Base-by-base conservation (phyloP, 163 green algal species). In the Scenedesmus sp. region DNA sequence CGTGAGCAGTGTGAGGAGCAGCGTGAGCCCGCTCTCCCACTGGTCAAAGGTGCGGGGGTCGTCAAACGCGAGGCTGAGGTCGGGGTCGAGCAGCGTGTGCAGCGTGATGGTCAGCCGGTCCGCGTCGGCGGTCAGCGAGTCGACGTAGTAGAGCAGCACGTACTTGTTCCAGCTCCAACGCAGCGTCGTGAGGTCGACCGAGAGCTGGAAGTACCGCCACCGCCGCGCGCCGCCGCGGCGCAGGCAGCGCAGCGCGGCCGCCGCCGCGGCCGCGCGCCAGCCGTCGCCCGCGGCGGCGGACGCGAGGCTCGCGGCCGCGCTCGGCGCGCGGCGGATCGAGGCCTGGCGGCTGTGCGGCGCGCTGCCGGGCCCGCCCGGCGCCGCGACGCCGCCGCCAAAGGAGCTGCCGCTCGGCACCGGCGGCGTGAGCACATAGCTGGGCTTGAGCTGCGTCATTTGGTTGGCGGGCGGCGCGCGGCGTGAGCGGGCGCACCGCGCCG, bases 161-260 rank as follows among this genome's bases (percentile, higher is more conserved):
- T 90, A 93, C 42, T 87, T 88, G 75, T 90, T 82, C 89, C 89
- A 94, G 26, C 77, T 70, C 89, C 89, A 94, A 14, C 89, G 75
- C 60, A 94, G 81, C 0, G 76, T 90, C 7, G 83, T 88, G 26
- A 83, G 78, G 60, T 94, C 89, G 2, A 75, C 33, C 7, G 78
- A 89, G 13, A 94, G 77, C 84, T 93, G 89, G 63, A 94, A 92
- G 76, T 87, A 93, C 57, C 89, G 75, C 63, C 58, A 65, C 26
- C 31, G 70, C 11, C 45, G 13, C 24, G 26, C 60, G 56, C 26
- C 60, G 54, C 39, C 22, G 13, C 26, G 45, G n/a, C n/a, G n/a
- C n/a, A n/a, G n/a, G n/a, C n/a, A n/a, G n/a, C n/a, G n/a, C n/a
- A n/a, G n/a, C n/a, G n/a, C n/a, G n/a, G n/a, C n/a, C n/a, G n/a